Evolutionary conservation across 2,329 filamentous ascomycete species (phyloP).

Genomic region (Coniochaeta prunicola): DNA sequence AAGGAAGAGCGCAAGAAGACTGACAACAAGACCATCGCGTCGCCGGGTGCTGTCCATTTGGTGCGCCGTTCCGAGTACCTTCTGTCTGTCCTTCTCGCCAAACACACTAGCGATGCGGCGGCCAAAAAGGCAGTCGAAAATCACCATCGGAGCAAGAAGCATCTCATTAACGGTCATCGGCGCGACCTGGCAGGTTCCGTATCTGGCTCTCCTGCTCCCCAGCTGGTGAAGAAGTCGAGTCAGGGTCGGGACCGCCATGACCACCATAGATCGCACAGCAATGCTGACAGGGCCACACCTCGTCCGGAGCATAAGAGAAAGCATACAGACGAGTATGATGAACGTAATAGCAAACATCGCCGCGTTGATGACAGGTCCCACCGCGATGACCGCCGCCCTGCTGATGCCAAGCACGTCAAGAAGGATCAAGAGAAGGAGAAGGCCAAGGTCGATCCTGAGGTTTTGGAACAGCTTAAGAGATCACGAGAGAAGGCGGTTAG

Average conservation of each 20-base stretch:
- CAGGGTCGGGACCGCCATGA: slow-evolving; percentile 41
- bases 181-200: slow-evolving; percentile 52
- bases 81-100: slow-evolving; percentile 82
- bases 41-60: slow-evolving; percentile 93
- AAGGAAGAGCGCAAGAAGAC: slow-evolving; percentile 83
- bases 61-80: slow-evolving; percentile 93
- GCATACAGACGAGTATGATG: slow-evolving; percentile 46
- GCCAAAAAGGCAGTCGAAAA: slow-evolving; percentile 81
- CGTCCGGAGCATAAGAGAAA: slow-evolving; percentile 54
- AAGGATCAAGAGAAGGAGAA: slow-evolving; percentile 32
- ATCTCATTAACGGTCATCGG: slow-evolving; percentile 55
- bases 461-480: slow-evolving; percentile 24
- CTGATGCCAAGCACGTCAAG: slow-evolving; percentile 18
- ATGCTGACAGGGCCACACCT: slow-evolving; percentile 41
- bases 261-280: slow-evolving; percentile 42
- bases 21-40: slow-evolving; percentile 76
- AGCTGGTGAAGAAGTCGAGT: slow-evolving; percentile 36
- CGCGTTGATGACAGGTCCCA: slow-evolving; percentile 36
- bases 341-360: slow-evolving; percentile 42
- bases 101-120: slow-evolving; percentile 69
- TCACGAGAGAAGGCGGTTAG: slow-evolving; percentile 25
- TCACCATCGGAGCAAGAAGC: slow-evolving; percentile 92
- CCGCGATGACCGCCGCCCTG: slow-evolving; percentile 25
- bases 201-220: slow-evolving; percentile 65
- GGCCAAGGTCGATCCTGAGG: slow-evolving; percentile 26